Conservation (phyloP, 2,329 filamentous ascomycete genomes). For the Ophiocordyceps camponoti-rufipedis region DNA sequence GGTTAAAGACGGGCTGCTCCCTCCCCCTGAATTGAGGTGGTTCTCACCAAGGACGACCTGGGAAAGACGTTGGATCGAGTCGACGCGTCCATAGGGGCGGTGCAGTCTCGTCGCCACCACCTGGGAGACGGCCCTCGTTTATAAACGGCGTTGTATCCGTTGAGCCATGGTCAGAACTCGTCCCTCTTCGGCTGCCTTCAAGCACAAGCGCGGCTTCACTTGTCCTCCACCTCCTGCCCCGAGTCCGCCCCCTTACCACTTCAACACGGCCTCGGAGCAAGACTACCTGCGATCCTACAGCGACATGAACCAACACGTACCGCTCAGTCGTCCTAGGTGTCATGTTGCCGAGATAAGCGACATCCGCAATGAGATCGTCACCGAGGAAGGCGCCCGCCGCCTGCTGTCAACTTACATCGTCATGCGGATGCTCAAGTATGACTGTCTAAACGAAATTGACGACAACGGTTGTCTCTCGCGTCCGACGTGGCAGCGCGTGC, state of each 20-base stretch:
- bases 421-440: slow-evolving; percentile 22
- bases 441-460: slow-evolving; percentile 14
- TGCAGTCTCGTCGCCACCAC: too few species aligned
- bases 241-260: background rate
- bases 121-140: too few species aligned
- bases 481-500: slow-evolving; percentile 22
- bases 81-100: too few species aligned
- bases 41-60: too few species aligned
- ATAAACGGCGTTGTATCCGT: too few species aligned
- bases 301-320: background rate
- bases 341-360: slow-evolving; percentile 13
- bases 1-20: too few species aligned
- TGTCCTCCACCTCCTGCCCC: background rate
- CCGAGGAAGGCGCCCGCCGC: slow-evolving; percentile 19
- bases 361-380: slow-evolving; percentile 17
- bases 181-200: background rate
- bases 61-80: too few species aligned
- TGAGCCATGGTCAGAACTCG: background rate
- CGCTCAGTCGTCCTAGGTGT: slow-evolving; percentile 4
- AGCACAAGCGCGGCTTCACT: background rate
- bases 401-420: slow-evolving; percentile 21
- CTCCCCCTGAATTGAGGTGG: too few species aligned
- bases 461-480: slow-evolving; percentile 14
- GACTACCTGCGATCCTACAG: background rate
- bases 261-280: background rate